phyloP scores from a whole-genome alignment of 176 grass and related monocot species.

The Carex pumila region DNA sequence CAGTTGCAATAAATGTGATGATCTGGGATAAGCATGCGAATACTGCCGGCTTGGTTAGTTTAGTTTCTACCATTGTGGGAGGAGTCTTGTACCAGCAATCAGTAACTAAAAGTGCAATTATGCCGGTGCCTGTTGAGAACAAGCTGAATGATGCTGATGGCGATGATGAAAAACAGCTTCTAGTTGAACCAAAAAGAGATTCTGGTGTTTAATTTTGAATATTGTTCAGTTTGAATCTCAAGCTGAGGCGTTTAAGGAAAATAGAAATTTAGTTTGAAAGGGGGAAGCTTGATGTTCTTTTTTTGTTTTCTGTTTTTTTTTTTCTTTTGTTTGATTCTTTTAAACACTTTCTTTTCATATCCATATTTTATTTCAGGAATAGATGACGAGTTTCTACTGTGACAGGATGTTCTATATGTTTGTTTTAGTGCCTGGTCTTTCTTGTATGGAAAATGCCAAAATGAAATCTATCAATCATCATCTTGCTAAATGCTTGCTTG shows the following conservation, averaged over 20 bases:
- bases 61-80: slow-evolving; percentile 59
- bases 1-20: slow-evolving; percentile 68
- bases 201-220: slow-evolving; percentile 22
- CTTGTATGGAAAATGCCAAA: not conserved
- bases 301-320: not conserved
- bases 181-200: slow-evolving; percentile 32
- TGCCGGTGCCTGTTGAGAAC: slow-evolving; percentile 5
- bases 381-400: not conserved
- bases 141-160: slow-evolving; percentile 14
- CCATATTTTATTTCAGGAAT: not conserved
- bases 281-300: slow-evolving; percentile 4
- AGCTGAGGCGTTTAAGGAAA: slow-evolving; percentile 13
- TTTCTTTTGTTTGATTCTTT: slow-evolving; percentile 8
- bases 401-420: not conserved
- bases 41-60: slow-evolving; percentile 36
- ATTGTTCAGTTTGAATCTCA: slow-evolving; percentile 14
- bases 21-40: slow-evolving; percentile 81
- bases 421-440: not conserved
- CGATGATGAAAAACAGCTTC: slow-evolving; percentile 33
- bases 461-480: not conserved
- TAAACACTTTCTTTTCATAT: not conserved
- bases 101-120: slow-evolving; percentile 31
- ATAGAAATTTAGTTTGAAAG: not conserved
- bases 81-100: slow-evolving; percentile 78
- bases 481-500: not conserved